Evolutionary conservation across 192 early-diverging fungal genomes (phyloP).

Genomic region (Podila horticola): DNA sequence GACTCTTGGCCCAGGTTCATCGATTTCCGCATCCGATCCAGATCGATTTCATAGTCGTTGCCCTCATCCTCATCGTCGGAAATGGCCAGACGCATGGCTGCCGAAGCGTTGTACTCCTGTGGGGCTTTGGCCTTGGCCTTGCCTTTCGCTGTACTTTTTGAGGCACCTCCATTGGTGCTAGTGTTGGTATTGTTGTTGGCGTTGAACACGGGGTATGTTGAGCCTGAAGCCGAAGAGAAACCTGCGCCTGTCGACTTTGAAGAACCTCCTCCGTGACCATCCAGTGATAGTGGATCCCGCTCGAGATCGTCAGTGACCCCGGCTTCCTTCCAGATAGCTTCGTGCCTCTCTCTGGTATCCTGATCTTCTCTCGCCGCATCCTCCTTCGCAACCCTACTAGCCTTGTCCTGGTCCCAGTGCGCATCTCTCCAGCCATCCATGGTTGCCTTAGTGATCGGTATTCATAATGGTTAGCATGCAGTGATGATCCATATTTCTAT

Average conservation of each 20-base stretch:
- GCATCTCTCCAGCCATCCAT: constrained; percentile 49
- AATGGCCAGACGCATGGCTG: constrained; percentile 24
- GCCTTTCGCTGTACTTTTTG: neutral
- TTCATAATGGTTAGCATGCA: neutral
- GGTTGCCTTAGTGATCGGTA: constrained; percentile 11
- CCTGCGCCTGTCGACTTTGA: neutral
- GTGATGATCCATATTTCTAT: neutral
- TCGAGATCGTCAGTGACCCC: neutral
- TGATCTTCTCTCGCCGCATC: constrained; percentile 10
- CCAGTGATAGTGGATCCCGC: neutral
- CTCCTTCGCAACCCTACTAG: neutral
- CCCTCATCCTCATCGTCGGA: constrained; percentile 40
- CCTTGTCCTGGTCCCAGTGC: constrained; percentile 21
- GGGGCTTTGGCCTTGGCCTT: neutral
- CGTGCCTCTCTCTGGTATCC: constrained; percentile 3
- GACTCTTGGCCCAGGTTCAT: constrained; percentile 14
- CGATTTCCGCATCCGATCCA: constrained; percentile 31
- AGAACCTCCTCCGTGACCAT: neutral
- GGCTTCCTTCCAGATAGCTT: constrained; percentile 15
- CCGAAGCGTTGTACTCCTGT: constrained; percentile 9
- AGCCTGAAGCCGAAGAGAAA: neutral
- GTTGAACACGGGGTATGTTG: too few species aligned
- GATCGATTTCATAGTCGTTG: constrained; percentile 12
- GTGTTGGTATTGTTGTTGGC: too few species aligned
- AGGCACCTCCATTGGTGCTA: too few species aligned